Evolutionary conservation across 2,329 filamentous ascomycete genomes (phyloP).

Genomic region (Pyricularia pennisetigena): DNA sequence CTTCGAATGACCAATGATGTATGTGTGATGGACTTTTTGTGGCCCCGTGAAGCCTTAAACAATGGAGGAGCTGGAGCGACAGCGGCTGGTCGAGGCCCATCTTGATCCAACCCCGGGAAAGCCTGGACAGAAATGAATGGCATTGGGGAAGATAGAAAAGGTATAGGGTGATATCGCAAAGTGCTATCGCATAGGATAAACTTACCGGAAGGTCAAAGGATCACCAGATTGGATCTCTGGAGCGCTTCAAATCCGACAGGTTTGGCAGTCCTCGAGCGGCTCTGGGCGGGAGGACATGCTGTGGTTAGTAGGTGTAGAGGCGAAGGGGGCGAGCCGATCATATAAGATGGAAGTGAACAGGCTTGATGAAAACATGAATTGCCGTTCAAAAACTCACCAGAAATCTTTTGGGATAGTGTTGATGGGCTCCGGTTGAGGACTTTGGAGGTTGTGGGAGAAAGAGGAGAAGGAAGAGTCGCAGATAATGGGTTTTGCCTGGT

Average conservation of each 20-base stretch:
- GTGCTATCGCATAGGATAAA: slow-evolving; percentile 16
- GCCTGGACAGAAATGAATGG: background rate
- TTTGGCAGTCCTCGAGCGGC: background rate
- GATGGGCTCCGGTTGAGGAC: slow-evolving; percentile 16
- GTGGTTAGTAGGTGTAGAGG: slow-evolving; percentile 5
- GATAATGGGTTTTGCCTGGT: slow-evolving; percentile 15
- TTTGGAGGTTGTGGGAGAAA: slow-evolving; percentile 19
- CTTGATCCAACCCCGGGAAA: background rate
- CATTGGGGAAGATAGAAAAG: slow-evolving; percentile 1
- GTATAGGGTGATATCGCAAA: slow-evolving; percentile 24
- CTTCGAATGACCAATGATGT: background rate
- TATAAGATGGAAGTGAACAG: background rate
- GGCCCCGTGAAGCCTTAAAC: background rate
- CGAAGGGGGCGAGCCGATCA: background rate
- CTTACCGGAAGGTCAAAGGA: slow-evolving; percentile 25
- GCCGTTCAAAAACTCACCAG: slow-evolving; percentile 16
- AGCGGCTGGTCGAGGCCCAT: background rate
- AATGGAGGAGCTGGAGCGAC: background rate
- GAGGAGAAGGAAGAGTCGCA: slow-evolving; percentile 15
- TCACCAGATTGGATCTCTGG: slow-evolving; percentile 19
- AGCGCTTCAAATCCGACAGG: slow-evolving; percentile 14
- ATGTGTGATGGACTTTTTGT: background rate
- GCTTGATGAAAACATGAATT: slow-evolving; percentile 5
- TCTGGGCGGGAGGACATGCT: slow-evolving; percentile 4
- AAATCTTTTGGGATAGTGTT: slow-evolving; percentile 13